A percentile compares a stretch with the other conserved stretches of the same genome.
phyloP scores from a whole-genome alignment of 345 rosid species.

The Moricandia moricandioides region DNA sequence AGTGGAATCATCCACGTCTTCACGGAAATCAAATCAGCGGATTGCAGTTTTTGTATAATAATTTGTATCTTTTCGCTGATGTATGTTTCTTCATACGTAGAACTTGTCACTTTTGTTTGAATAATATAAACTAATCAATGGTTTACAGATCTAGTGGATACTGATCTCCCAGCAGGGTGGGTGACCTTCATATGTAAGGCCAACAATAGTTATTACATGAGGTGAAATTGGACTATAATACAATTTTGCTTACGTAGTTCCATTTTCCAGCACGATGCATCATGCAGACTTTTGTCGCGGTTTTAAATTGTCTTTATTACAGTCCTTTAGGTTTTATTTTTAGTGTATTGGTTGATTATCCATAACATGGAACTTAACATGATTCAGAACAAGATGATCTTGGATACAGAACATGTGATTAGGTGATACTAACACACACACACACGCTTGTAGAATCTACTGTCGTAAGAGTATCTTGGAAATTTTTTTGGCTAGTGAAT shows the following conservation, averaged over 20 bases:
- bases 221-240: background rate
- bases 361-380: background rate
- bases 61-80: background rate
- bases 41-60: background rate
- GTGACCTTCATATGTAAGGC: background rate
- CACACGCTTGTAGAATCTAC: constrained; percentile 20
- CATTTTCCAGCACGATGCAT: constrained; percentile 19
- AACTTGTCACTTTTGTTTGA: constrained; percentile 8
- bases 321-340: background rate
- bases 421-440: background rate
- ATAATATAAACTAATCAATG: constrained; percentile 1
- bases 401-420: constrained; percentile 10
- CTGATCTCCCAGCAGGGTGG: constrained; percentile 19
- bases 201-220: constrained; percentile 8
- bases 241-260: constrained; percentile 14
- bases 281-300: background rate
- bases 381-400: background rate
- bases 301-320: background rate
- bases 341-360: background rate
- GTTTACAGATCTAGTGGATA: constrained; percentile 18
- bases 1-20: constrained; percentile 22
- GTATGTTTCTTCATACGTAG: background rate
- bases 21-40: background rate
- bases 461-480: background rate
- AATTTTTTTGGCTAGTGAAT: background rate